Evolutionary conservation across 2,329 filamentous ascomycete species (phyloP).

Genomic region (Paecilomyces niveus): DNA sequence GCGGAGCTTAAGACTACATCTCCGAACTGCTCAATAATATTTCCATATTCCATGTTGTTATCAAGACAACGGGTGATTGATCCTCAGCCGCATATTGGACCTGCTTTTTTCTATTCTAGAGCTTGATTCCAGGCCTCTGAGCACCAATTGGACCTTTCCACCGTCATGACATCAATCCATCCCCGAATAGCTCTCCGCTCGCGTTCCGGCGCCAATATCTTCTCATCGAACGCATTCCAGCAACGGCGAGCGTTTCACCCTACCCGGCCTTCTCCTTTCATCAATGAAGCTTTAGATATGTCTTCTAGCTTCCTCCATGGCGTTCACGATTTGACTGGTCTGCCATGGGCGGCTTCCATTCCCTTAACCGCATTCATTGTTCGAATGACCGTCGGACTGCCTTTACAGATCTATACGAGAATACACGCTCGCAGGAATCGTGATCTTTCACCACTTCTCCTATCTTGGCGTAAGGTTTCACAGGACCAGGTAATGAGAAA

Average conservation of each 20-base stretch:
- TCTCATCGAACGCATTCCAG: slow-evolving; percentile 4
- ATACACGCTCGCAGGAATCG: slow-evolving; percentile 32
- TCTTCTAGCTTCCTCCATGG: slow-evolving; percentile 42
- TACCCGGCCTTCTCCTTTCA: slow-evolving; percentile 33
- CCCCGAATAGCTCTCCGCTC: slow-evolving; percentile 2
- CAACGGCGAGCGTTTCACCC: slow-evolving; percentile 45
- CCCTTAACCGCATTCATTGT: slow-evolving; percentile 49
- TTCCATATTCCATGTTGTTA: not conserved
- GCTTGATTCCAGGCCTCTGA: not conserved
- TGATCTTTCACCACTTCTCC: slow-evolving; percentile 36
- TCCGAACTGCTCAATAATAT: not conserved
- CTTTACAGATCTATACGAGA: slow-evolving; percentile 40
- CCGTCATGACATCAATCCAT: slow-evolving; percentile 10
- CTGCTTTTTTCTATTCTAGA: not conserved
- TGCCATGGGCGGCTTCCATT: slow-evolving; percentile 50
- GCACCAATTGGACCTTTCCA: not conserved
- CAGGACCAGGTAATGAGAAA: slow-evolving; percentile 9
- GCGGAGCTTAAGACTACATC: not conserved
- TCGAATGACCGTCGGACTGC: slow-evolving; percentile 42
- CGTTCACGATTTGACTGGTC: slow-evolving; percentile 43
- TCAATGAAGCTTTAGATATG: slow-evolving; percentile 37
- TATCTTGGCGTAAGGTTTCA: slow-evolving; percentile 25
- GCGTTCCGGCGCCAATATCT: slow-evolving; percentile 3
- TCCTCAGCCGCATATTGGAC: not conserved
- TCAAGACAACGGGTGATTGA: not conserved